Base-by-base conservation (phyloP, 2,329 filamentous ascomycete species). In the Lanzia echinophila region DNA sequence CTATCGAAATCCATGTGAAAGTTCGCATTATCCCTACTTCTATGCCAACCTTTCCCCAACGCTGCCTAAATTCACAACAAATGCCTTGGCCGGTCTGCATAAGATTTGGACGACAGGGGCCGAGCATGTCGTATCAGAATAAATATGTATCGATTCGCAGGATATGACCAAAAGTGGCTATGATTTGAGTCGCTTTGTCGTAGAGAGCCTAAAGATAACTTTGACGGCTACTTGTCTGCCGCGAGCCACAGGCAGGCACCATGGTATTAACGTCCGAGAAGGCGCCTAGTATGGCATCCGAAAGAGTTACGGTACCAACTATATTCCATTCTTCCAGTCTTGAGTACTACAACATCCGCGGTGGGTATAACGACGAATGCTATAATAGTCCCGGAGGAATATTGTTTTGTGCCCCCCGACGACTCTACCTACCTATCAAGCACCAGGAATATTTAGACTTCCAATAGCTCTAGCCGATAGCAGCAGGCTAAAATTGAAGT, bases 71-170 rank as follows among this genome's bases (percentile, higher is more conserved):
- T 60, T 0, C 76, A 50, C 78, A 78, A 43, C 74, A 76, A 8
- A 72, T 75, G 0, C 77, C 77, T 10, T 77, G 67, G 1, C 78
- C 74, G n/a, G 73, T 77, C 79, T 0, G 76, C 73, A 56, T 76
- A 79, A 1, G 72, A 70, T 61, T 79, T 77, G 0, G 73, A 76
- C 0, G 73, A 76, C 6, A 79, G 62, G 79, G 65, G 1, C 75
- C 76, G 3, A 79, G 69, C 65, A 75, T 78, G 39, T 76, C 73
- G 0, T 63, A 53, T 78, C 75, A 0, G 75, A 74, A 1, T 70
- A 73, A 22, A 70, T 72, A 57, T 76, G 74, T 70, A 79, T 74
- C 3, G 79, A 63, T 1, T 75, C 76, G 57, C 79, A 79, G 54
- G 79, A 72, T 15, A 79, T 69, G 11, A 79, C 71, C 58, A 79